Base-by-base conservation (phyloP, 441 rosid genomes). In the Biscutella laevigata region DNA sequence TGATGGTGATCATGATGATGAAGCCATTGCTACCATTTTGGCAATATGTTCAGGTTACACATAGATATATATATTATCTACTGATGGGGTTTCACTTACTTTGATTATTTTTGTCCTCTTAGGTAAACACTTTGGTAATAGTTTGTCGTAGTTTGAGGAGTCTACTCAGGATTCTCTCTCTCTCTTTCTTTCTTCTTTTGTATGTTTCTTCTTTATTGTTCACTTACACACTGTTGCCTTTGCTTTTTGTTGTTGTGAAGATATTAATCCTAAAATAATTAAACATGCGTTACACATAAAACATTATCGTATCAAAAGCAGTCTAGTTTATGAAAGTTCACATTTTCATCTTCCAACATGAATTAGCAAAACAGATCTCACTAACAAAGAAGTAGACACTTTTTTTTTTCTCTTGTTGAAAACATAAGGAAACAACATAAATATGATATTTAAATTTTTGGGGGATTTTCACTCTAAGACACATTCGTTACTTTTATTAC, bases 1-100 rank as follows among this genome's bases (percentile, higher is more conserved):
- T 21, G 15, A 42, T 6, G 33, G 61, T 33, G 41, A 12, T 58
- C 54, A 47, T 57, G 45, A 59, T 38, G 62, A 56, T 33, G 69
- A 49, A 57, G 62, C 58, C 63, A 41, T 64, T 57, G 64, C 53
- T 64, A 27, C 52, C 40, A 57, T n/a, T n/a, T 57, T 49, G 69
- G 68, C 68, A 48, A 33, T 57, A 65, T 50, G 69, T 50, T 50
- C 47, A 49, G 57, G 22, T 50, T 45, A 45, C 28, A 56, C 51
- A 53, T 61, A 42, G 29, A 22, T 42, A 53, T 63, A 62, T 43
- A 56, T 64, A 57, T 49, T 41, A 57, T 65, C 64, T 15, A 65
- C 41, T 57, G 58, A 50, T 56, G n/a, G 62, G 62, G 62, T 64
- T 54, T 63, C 62, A 15, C 42, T 53, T 53, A 44, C 55, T 38